A percentile compares a stretch with the other conserved stretches of the same genome.
Conservation (phyloP, 192 early-diverging fungal genomes). For the Spizellomyces punctatus region DNA sequence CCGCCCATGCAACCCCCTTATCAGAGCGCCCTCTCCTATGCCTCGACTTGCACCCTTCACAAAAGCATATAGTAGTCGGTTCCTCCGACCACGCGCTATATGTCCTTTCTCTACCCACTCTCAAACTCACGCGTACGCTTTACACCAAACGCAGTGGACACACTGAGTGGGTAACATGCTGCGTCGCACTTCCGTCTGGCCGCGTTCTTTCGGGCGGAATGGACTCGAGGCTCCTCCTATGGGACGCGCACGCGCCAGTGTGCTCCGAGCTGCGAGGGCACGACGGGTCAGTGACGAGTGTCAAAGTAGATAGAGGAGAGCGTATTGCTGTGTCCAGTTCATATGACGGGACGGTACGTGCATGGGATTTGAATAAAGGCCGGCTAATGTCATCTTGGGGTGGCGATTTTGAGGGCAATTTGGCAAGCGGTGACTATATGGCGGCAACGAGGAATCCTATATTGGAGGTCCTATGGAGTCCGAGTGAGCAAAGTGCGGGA, state of each 20-base stretch:
- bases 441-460: conserved; percentile 30
- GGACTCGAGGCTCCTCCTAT: conserved; percentile 30
- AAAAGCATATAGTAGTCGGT: conserved; percentile 6
- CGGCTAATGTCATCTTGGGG: conserved; percentile 11
- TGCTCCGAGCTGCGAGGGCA: conserved; percentile 9
- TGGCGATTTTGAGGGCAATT: conserved; percentile 25
- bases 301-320: conserved; percentile 4
- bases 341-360: conserved; percentile 28
- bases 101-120: background rate
- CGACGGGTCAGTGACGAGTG: conserved; percentile 15
- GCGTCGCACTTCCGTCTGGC: conserved; percentile 8
- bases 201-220: conserved; percentile 31
- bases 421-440: conserved; percentile 34
- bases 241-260: conserved; percentile 11
- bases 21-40: conserved; percentile 29
- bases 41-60: background rate
- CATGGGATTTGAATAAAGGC: background rate
- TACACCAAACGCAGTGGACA: conserved; percentile 31
- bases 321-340: conserved; percentile 2
- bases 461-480: conserved; percentile 10
- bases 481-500: background rate
- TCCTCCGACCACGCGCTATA: conserved; percentile 32
- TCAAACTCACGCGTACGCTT: conserved; percentile 1
- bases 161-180: conserved; percentile 33
- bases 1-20: background rate